Percentiles rank a stretch among this genome's conserved stretches.
These are phyloP conservation scores for Tanacetum coccineum DNA, from an alignment of 129 eudicot genomes.

Conservation along the genomic window DNA sequence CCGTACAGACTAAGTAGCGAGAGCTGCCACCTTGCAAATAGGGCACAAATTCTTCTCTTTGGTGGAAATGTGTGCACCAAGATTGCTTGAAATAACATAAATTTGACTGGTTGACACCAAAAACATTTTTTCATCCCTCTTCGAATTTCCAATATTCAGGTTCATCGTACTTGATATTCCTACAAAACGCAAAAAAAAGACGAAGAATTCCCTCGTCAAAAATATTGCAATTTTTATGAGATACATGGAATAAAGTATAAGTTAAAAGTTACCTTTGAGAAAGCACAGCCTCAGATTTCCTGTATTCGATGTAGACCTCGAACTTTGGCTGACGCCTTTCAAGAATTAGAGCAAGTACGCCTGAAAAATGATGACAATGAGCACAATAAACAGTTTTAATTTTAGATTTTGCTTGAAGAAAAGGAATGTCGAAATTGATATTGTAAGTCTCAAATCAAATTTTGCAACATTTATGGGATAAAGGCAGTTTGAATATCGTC, in stretches of 20 bases:
- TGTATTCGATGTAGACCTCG: conserved; percentile 55
- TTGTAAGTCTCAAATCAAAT: conserved; percentile 6
- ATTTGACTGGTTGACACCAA: conserved; percentile 67
- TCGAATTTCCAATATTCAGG: too few species aligned
- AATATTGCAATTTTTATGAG: background rate
- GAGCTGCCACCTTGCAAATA: too few species aligned
- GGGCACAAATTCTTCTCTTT: too few species aligned
- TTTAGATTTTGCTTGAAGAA: background rate
- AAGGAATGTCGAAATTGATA: background rate
- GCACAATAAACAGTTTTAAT: background rate
- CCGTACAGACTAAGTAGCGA: too few species aligned
- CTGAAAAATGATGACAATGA: conserved; percentile 27
- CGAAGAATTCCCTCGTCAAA: too few species aligned
- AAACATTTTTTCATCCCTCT: conserved; percentile 66
- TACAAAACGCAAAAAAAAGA: conserved; percentile 23
- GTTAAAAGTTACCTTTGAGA: conserved; percentile 46
- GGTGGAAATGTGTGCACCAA: conserved; percentile 48
- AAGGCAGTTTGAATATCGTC: conserved; percentile 51
- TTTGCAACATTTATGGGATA: background rate
- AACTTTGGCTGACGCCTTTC: conserved; percentile 50
- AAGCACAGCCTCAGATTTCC: conserved; percentile 71
- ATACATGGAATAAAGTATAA: background rate
- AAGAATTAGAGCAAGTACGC: conserved; percentile 50
- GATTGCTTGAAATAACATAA: conserved; percentile 55
- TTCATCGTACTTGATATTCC: conserved; percentile 60